Evolutionary conservation across 148 eudicot species (phyloP).

Genomic region (Nyssa sinensis): DNA sequence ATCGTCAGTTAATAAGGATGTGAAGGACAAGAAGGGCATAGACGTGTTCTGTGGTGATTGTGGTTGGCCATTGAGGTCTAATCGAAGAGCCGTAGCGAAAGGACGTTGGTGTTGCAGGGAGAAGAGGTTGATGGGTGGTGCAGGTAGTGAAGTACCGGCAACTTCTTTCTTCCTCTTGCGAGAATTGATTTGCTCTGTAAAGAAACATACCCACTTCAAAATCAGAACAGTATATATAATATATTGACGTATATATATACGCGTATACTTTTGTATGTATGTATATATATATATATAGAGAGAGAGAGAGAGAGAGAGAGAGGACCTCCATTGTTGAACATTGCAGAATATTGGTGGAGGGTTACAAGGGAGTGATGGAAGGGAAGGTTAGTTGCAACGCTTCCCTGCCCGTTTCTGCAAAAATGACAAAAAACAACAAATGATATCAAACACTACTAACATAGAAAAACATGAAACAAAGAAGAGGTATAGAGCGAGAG

Average conservation of each 20-base stretch:
- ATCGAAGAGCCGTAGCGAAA: background rate
- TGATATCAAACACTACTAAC: too few relatives aligned
- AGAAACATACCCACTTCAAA: background rate
- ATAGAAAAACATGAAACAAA: background rate
- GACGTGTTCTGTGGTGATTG: background rate
- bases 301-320: background rate
- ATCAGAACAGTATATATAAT: background rate
- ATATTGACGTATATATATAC: background rate
- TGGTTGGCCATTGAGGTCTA: background rate
- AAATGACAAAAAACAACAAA: background rate
- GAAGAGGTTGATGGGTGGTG: background rate
- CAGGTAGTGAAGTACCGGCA: background rate
- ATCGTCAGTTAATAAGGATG: slow-evolving; percentile 12
- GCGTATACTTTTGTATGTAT: background rate
- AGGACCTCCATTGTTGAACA: slow-evolving; percentile 12
- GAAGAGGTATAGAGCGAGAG: background rate
- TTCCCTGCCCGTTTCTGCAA: slow-evolving; percentile 8
- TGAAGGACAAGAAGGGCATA: background rate
- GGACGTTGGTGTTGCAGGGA: background rate
- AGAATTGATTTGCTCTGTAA: slow-evolving; percentile 5
- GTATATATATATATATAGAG: background rate
- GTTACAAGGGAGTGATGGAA: background rate
- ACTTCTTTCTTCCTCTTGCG: slow-evolving; percentile 7
- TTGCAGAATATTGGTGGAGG: background rate
- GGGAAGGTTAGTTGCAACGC: too few relatives aligned